Evolutionary conservation across 306 rosid genomes (phyloP).

Genomic region (Cyclanthera cordifolia): DNA sequence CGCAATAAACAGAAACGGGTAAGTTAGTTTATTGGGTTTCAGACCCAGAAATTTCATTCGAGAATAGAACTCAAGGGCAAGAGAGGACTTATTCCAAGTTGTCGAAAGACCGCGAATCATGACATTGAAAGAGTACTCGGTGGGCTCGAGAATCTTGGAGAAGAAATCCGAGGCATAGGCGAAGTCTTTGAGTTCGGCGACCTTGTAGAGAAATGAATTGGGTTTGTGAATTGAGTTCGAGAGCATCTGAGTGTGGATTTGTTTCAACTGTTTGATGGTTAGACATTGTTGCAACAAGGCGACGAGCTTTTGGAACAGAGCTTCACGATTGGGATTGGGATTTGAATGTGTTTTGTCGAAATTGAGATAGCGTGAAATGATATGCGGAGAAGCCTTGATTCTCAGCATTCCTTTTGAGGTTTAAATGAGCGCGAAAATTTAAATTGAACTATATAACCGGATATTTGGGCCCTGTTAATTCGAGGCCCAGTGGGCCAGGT

Average conservation of each 20-base stretch:
- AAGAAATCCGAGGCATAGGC: conserved; percentile 43
- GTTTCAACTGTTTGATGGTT: conserved; percentile 31
- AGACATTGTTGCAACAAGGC: conserved; percentile 35
- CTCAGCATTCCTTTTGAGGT: conserved; percentile 15
- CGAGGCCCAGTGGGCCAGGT: not conserved
- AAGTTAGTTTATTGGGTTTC: conserved; percentile 49
- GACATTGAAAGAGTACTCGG: conserved; percentile 63
- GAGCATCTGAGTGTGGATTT: conserved; percentile 64
- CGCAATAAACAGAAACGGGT: conserved; percentile 70
- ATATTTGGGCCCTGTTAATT: not conserved
- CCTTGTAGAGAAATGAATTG: conserved; percentile 50
- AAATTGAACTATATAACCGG: not conserved
- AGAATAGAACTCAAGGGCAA: conserved; percentile 36
- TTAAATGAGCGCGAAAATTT: not conserved
- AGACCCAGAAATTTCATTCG: conserved; percentile 39
- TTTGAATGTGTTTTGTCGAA: not conserved
- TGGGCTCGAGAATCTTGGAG: conserved; percentile 41
- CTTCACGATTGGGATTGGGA: not conserved
- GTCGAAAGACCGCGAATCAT: conserved; percentile 80
- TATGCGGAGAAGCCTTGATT: conserved; percentile 9
- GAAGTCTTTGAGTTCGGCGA: conserved; percentile 44
- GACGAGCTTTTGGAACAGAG: conserved; percentile 21
- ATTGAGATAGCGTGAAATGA: conserved; percentile 19
- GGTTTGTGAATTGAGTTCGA: conserved; percentile 44
- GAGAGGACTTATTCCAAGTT: conserved; percentile 51